These are phyloP conservation scores for Glebionis coronaria DNA, from an alignment of 129 eudicot species.

Conservation along the genomic window DNA sequence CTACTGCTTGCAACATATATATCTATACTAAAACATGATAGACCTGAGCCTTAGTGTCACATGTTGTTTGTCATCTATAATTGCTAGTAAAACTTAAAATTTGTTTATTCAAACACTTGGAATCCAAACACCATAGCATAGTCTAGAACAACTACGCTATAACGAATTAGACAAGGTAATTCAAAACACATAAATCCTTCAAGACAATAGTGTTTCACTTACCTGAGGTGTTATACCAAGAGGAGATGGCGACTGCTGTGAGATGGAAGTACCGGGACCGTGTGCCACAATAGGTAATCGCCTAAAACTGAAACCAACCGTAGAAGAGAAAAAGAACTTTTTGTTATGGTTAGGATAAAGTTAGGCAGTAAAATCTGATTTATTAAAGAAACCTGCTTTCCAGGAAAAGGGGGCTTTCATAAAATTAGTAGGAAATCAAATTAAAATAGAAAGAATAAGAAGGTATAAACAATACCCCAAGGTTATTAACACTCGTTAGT, in stretches of 20 bases:
- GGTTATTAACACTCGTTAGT: no score
- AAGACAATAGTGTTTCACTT: background rate
- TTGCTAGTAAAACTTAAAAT: background rate
- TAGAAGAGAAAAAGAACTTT: background rate
- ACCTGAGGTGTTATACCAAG: constrained; percentile 1
- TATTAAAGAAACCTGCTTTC: no score
- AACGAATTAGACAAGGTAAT: background rate
- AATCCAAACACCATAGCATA: background rate
- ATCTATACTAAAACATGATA: background rate
- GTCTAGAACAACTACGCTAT: background rate
- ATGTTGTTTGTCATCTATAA: background rate
- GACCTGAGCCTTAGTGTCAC: background rate
- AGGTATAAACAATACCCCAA: no score
- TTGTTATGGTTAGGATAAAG: background rate
- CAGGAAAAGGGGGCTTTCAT: no score
- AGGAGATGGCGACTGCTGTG: constrained; percentile 1
- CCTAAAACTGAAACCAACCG: background rate
- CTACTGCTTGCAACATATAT: background rate
- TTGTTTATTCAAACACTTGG: background rate
- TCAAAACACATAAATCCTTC: constrained; percentile 7
- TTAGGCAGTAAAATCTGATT: no score
- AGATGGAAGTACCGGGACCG: background rate
- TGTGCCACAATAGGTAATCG: background rate
- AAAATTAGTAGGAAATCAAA: no score
- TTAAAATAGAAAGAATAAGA: no score